A percentile compares a stretch with the other conserved stretches of the same genome.
Conservation (phyloP, 495 filamentous ascomycete genomes). For the Parathielavia hyrcaniae region DNA sequence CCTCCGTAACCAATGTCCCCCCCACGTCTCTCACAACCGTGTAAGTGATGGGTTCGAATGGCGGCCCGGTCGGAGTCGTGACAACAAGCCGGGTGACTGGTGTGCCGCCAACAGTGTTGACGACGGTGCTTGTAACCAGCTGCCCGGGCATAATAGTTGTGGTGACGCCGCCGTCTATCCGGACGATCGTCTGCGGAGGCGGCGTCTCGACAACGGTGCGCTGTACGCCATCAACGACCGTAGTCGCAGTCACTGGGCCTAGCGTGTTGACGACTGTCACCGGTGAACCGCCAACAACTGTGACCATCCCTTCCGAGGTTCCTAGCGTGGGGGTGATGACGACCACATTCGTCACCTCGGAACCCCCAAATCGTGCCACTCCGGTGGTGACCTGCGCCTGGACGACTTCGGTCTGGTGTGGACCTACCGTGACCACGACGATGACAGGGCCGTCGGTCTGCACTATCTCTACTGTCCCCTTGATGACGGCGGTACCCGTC, state of each 20-base stretch:
- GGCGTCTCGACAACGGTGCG: slow-evolving; percentile 23
- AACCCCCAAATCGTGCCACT: slow-evolving; percentile 17
- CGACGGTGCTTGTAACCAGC: slow-evolving; percentile 18
- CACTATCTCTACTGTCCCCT: slow-evolving; percentile 12
- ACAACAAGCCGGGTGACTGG: slow-evolving; percentile 19
- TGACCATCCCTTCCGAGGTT: slow-evolving; percentile 9
- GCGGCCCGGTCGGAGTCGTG: slow-evolving; percentile 15
- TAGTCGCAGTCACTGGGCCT: slow-evolving; percentile 18
- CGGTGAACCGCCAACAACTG: slow-evolving; percentile 18
- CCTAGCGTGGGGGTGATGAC: slow-evolving; percentile 24
- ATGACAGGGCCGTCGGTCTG: slow-evolving; percentile 21
- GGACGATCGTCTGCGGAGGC: slow-evolving; percentile 20
- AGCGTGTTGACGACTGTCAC: slow-evolving; percentile 20
- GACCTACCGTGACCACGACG: slow-evolving; percentile 13
- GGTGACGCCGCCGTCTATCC: slow-evolving; percentile 12
- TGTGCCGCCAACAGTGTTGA: slow-evolving; percentile 17
- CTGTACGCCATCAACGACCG: slow-evolving; percentile 10
- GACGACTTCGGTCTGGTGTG: slow-evolving; percentile 22
- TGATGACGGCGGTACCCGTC: slow-evolving; percentile 15
- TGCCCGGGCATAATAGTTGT: slow-evolving; percentile 20
- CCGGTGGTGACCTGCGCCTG: slow-evolving; percentile 17
- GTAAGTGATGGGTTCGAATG: slow-evolving; percentile 19
- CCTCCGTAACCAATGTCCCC: slow-evolving; percentile 18
- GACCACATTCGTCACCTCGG: slow-evolving; percentile 21
- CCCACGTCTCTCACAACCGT: slow-evolving; percentile 18